phyloP scores from a whole-genome alignment of 768 basidiomycete genomes.

The Suillus occidentalis region DNA sequence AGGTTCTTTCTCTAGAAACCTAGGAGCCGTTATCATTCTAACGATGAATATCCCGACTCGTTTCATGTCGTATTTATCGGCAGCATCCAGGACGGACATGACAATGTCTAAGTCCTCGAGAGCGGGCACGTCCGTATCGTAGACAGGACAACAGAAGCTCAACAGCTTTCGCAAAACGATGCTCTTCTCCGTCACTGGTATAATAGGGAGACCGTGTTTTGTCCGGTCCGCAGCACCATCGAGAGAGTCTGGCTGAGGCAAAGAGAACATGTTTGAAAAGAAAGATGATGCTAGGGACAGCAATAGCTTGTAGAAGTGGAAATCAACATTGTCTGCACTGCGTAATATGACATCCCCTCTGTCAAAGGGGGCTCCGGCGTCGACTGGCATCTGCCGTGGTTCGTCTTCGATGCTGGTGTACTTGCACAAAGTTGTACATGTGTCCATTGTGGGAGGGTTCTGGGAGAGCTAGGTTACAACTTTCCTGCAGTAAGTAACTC shows the following conservation, averaged over 20 bases:
- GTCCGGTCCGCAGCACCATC: conserved; percentile 30
- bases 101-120: conserved; percentile 42
- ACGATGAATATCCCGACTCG: conserved; percentile 38
- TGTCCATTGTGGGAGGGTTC: conserved; percentile 4
- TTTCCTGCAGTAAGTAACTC: background rate
- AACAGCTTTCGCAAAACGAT: conserved; percentile 43
- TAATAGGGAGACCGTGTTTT: conserved; percentile 39
- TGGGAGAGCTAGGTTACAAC: conserved; percentile 2
- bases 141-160: conserved; percentile 49
- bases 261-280: conserved; percentile 54
- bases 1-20: conserved; percentile 35
- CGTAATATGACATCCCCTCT: conserved; percentile 56
- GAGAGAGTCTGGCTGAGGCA: conserved; percentile 42
- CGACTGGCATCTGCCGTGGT: conserved; percentile 17
- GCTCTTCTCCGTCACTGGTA: conserved; percentile 49
- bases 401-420: conserved; percentile 4
- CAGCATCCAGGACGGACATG: conserved; percentile 44
- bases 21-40: conserved; percentile 31
- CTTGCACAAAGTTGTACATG: background rate
- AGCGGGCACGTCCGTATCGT: conserved; percentile 31
- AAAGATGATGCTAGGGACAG: conserved; percentile 58
- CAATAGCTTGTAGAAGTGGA: conserved; percentile 54
- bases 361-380: conserved; percentile 46
- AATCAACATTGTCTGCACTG: conserved; percentile 51
- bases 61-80: conserved; percentile 52